Base-by-base conservation (phyloP, 345 rosid species). In the Ceriops decandra region DNA sequence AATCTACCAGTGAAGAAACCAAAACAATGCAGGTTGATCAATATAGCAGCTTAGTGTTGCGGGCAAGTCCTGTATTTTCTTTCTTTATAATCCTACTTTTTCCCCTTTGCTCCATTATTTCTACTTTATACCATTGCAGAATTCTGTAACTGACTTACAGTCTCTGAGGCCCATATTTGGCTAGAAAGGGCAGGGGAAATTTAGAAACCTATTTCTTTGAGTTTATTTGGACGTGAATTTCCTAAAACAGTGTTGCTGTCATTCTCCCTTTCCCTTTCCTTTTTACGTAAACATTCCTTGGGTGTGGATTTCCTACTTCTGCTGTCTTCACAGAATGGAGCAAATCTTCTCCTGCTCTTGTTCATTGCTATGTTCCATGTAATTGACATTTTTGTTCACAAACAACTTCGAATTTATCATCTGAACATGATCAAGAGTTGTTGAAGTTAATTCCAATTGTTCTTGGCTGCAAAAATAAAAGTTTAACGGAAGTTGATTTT, bases 41-140 rank as follows among this genome's bases (percentile, higher is more conserved):
- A 68, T 87, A 72, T 54, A 72, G 96, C 82, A 86, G 96, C 82
- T 84, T 90, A 80, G 99, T 95, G 76, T 82, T 91, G 80, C 97
- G 90, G 96, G 95, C 75, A 85, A 36, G 81, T 80, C 66, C 52
- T 17, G n/a, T 46, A 61, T 60, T 36, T 32, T 64, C 66, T 49
- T 61, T 27, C 33, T 49, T 53, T 53, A n/a, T 54, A 54, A 26
- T 54, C 58, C 5, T 54, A 22, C 27, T 11, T 54, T 54, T 54
- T 54, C 15, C 58, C 58, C 24, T 52, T 19, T 52, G 1, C 22
- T n/a, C 27, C 21, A 9, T 54, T 22, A 7, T 22, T 31, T 31
- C 27, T 26, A 54, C 8, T 22, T 22, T n/a, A 8, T 11, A 54
- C 27, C 13, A 54, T 54, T 38, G 33, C 33, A 31, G 33, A 31